A percentile compares a stretch with the other conserved stretches of the same genome.
These are phyloP conservation scores for Fusarium devonianum DNA, from an alignment of 2,329 filamentous ascomycete genomes.

Conservation along the genomic window DNA sequence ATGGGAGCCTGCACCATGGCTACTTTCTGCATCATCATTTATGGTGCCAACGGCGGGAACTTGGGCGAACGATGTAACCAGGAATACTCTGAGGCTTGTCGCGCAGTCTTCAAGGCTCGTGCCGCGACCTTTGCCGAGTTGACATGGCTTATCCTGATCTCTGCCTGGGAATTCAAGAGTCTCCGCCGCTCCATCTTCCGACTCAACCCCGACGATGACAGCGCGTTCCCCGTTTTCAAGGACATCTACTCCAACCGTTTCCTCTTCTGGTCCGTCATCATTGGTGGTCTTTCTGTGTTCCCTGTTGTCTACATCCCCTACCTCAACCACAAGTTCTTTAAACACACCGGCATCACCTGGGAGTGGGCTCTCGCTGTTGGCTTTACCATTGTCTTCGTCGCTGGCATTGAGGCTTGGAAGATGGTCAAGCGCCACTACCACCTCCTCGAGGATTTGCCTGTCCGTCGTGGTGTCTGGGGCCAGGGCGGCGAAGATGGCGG, in stretches of 20 bases:
- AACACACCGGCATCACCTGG: slow-evolving; percentile 75
- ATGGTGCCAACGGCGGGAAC: slow-evolving; percentile 61
- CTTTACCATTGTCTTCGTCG: slow-evolving; percentile 69
- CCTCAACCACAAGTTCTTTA: slow-evolving; percentile 75
- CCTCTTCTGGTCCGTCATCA: slow-evolving; percentile 70
- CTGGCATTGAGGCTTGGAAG: slow-evolving; percentile 77
- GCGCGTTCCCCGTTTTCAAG: slow-evolving; percentile 61
- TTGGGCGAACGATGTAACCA: slow-evolving; percentile 71
- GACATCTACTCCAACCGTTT: slow-evolving; percentile 76
- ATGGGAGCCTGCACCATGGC: slow-evolving; percentile 74
- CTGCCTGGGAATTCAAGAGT: slow-evolving; percentile 81
- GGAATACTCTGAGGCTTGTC: slow-evolving; percentile 61
- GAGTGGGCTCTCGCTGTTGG: slow-evolving; percentile 76
- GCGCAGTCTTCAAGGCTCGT: slow-evolving; percentile 71
- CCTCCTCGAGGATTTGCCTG: slow-evolving; percentile 60
- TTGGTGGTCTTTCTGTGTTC: slow-evolving; percentile 69
- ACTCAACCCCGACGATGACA: slow-evolving; percentile 62
- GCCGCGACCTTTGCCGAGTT: slow-evolving; percentile 77
- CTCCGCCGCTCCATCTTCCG: slow-evolving; percentile 75
- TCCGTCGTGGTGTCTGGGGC: slow-evolving; percentile 58
- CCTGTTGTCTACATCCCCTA: slow-evolving; percentile 76
- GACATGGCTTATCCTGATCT: slow-evolving; percentile 76
- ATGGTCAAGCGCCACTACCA: slow-evolving; percentile 65
- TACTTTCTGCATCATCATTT: slow-evolving; percentile 71
- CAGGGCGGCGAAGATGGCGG: slow-evolving; percentile 60